Evolutionary conservation across 179 eudicot genomes (phyloP), one percentile per base, ranked within the genome.

Genomic region (Camellia oleifera): DNA sequence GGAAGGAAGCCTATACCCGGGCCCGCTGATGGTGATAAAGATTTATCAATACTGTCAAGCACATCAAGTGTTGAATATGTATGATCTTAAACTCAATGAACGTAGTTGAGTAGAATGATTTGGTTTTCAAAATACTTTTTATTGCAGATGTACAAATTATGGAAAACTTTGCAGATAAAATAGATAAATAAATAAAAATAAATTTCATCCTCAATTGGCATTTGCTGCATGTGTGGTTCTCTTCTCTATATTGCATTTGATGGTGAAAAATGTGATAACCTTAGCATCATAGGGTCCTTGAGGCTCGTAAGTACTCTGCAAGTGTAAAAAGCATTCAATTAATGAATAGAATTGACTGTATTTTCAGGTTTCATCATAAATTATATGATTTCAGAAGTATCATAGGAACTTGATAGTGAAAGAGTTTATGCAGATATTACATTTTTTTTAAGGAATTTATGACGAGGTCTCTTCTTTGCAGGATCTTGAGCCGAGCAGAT

Each of bases 1-100:
- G 97, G 98, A 81, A 90, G 98, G 88, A 89, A 84, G 74, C 98
- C 98, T 82, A 88, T 90, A 42, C 94, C 98, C 74, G 98, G 97
- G 26, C 94, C 98, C 57, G 95, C 98, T 77, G 98, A 93, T 61
- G 98, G 87, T 60, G 95, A 93, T 76, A 79, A 85, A 9, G 91
- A 91, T 81, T 71, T 82, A 50, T 83, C 93, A 32, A 26, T 83
- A 63, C 84, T 80, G 60, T 87, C 93, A 50, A 81, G 79, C 40
- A 78, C 89, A 82, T 72, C 90, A 76, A 84, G 83, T 74, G 86
- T 83, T 77, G 89, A 80, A 86, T 83, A 82, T 77, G 95, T 93
- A 90, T 48, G 52, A 48, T 26, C 26, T 26, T 26, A 26, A 26
- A 26, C 26, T 26, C 26, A 26, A 7, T 48, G 7, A 7, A 4